phyloP scores from a whole-genome alignment of 2,329 filamentous ascomycete species.

The Pestalotiopsis sp. region DNA sequence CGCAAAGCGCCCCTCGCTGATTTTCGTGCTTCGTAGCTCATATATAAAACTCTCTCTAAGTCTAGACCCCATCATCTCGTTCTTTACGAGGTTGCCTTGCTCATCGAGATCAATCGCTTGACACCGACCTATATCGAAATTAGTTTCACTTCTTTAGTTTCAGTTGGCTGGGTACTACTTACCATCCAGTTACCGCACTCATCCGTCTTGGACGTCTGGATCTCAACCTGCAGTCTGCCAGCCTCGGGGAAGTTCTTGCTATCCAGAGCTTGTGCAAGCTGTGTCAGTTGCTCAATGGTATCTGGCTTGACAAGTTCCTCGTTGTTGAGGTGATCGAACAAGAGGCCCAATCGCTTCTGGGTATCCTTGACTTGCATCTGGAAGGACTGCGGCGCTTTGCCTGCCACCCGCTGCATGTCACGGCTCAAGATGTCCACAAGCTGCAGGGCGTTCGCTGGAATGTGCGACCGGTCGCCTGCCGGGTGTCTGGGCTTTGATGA shows the following conservation, averaged over 20 bases:
- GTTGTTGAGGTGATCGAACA: conserved; percentile 99
- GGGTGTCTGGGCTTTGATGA: conserved; percentile 70
- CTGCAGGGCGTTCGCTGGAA: conserved; percentile 73
- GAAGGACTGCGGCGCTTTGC: conserved; percentile 84
- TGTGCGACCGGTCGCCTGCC: conserved; percentile 87
- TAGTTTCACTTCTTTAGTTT: conserved; percentile 35
- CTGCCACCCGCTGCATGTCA: conserved; percentile 88
- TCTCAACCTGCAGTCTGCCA: conserved; percentile 70
- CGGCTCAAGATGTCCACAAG: conserved; percentile 79
- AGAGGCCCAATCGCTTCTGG: conserved; percentile 85
- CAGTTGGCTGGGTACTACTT: conserved; percentile 37
- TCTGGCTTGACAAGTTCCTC: conserved; percentile 83
- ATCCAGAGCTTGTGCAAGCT: conserved; percentile 68
- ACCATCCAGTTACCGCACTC: conserved; percentile 90
- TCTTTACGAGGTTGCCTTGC: conserved; percentile 67
- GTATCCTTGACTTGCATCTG: conserved; percentile 90
- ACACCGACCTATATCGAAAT: conserved; percentile 65
- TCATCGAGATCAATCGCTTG: conserved; percentile 79
- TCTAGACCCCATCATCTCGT: neutral
- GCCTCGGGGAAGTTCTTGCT: conserved; percentile 71
- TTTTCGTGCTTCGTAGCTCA: conserved; percentile 8
- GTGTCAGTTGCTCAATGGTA: conserved; percentile 69
- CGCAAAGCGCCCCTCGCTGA: neutral
- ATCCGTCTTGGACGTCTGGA: conserved; percentile 75
- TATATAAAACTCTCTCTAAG: neutral